Conservation (phyloP, 2,329 filamentous ascomycete genomes). For the Corinectria fuckeliana region DNA sequence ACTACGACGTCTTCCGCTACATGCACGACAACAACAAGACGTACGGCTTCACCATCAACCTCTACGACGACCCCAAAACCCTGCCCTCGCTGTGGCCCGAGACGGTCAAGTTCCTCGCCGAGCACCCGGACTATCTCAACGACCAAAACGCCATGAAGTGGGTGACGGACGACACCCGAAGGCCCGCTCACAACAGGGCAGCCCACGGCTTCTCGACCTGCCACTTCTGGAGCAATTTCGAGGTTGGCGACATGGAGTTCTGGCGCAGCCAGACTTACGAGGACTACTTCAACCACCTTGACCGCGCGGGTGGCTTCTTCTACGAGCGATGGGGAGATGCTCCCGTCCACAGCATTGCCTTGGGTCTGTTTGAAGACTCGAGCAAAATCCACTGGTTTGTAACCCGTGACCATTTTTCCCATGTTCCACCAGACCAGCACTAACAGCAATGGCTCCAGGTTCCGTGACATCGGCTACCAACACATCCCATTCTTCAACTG, state of each 20-base stretch:
- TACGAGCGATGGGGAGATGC: slow-evolving; percentile 99
- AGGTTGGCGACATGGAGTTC: slow-evolving; percentile 91
- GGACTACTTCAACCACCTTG: slow-evolving; percentile 95
- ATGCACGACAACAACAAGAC: slow-evolving; percentile 99
- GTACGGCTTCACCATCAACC: slow-evolving; percentile 97
- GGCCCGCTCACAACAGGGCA: slow-evolving; percentile 79
- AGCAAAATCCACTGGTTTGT: slow-evolving; percentile 90
- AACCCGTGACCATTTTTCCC: not conserved
- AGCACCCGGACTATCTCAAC: slow-evolving; percentile 82
- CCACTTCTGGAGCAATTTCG: slow-evolving; percentile 99
- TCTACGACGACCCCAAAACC: slow-evolving; percentile 89
- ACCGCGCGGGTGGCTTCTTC: slow-evolving; percentile 97
- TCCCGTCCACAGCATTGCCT: slow-evolving; percentile 91
- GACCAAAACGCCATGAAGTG: slow-evolving; percentile 86
- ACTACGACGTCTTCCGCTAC: slow-evolving; percentile 98
- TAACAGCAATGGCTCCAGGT: slow-evolving; percentile 63
- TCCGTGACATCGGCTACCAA: slow-evolving; percentile 98
- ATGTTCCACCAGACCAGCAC: not conserved
- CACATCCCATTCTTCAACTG: slow-evolving; percentile 99
- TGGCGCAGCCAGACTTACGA: slow-evolving; percentile 91
- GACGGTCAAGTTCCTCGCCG: slow-evolving; percentile 85
- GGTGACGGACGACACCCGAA: slow-evolving; percentile 78
- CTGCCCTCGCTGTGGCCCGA: slow-evolving; percentile 95
- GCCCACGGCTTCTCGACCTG: slow-evolving; percentile 97
- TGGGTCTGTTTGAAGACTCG: slow-evolving; percentile 90